Base-by-base conservation (phyloP, 2,329 filamentous ascomycete species). In the Xylariales sp. region DNA sequence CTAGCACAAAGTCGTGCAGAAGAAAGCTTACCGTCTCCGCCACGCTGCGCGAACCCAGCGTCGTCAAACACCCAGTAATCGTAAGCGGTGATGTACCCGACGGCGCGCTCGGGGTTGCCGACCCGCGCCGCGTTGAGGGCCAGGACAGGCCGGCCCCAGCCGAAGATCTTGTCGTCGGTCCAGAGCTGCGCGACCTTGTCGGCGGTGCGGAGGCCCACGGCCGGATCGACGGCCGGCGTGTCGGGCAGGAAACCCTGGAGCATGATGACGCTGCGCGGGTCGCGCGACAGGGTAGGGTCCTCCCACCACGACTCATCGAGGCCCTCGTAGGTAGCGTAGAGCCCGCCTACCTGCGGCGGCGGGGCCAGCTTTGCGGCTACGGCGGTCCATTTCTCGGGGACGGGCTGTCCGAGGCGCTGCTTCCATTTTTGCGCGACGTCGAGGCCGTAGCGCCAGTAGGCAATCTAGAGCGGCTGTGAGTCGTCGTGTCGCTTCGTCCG, bases 391-490 rank as follows among this genome's bases (percentile, higher is more conserved):
- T 70, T 68, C 1, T 71, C 55, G 0, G 83, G 83, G 0, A 83
- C 70, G 0, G 76, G 48, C 32, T 81, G 78, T 23, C 75, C 75
- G 53, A 82, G 80, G 2, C 83, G 75, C 14, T 71, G 49, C 65
- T 83, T 82, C 84, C 84, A 86, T 23, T 76, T 69, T 2, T 74
- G 73, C 0, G 83, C 84, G 5, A 83, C 74, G 16, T 80, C 75
- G n/a, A 86, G 79, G 12, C 83, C 83, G 64, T 85, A 85, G 9
- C 81, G 79, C 83, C 83, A 86, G 68, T 86, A 85, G 4, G 83
- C 80, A 4, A 82, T 57, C 72, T 71, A 39, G 14, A n/a, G 12
- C 2, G 0, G 3, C 0, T 4, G 7, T 62, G 16, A 58, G 39
- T 48, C 5, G 2, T 2, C 18, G 5, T 36, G n/a, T 9, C 9